Evolutionary conservation across 768 basidiomycete genomes (phyloP).

Genomic region (Chiua virens): DNA sequence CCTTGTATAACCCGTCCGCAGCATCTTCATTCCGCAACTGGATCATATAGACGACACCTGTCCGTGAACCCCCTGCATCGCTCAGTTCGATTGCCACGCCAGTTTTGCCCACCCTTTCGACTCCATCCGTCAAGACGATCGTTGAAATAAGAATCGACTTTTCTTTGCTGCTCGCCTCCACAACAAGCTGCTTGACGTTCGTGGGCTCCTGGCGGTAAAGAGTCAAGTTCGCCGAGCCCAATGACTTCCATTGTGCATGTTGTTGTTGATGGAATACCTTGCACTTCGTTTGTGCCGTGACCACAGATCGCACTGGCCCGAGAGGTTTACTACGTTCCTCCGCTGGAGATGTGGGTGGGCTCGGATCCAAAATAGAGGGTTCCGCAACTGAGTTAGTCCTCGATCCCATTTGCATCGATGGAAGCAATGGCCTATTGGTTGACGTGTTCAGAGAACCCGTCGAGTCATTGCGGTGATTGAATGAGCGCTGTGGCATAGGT

Average conservation of each 20-base stretch:
- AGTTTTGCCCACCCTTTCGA: conserved; percentile 98
- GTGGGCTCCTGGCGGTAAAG: conserved; percentile 84
- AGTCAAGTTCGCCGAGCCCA: conserved; percentile 85
- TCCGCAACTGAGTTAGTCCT: conserved; percentile 52
- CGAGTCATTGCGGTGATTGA: conserved; percentile 21
- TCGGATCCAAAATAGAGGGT: conserved; percentile 62
- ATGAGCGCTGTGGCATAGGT: conserved; percentile 28
- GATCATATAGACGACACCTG: conserved; percentile 96
- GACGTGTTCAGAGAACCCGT: conserved; percentile 33
- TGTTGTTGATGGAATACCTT: conserved; percentile 96
- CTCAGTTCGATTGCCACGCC: conserved; percentile 96
- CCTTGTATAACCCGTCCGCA: conserved; percentile 82
- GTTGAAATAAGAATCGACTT: conserved; percentile 87
- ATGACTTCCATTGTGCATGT: conserved; percentile 96
- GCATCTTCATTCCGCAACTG: conserved; percentile 88
- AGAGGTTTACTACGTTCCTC: conserved; percentile 46
- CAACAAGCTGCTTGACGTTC: conserved; percentile 94
- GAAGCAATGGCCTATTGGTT: conserved; percentile 53
- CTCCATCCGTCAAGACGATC: conserved; percentile 93
- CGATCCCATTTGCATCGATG: conserved; percentile 58
- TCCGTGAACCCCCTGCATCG: conserved; percentile 78
- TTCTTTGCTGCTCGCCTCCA: conserved; percentile 78
- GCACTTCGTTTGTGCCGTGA: conserved; percentile 95
- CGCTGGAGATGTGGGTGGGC: conserved; percentile 83
- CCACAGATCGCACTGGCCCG: conserved; percentile 72